phyloP scores from a whole-genome alignment of 2,329 filamentous ascomycete genomes.

The Aspergillus niger region DNA sequence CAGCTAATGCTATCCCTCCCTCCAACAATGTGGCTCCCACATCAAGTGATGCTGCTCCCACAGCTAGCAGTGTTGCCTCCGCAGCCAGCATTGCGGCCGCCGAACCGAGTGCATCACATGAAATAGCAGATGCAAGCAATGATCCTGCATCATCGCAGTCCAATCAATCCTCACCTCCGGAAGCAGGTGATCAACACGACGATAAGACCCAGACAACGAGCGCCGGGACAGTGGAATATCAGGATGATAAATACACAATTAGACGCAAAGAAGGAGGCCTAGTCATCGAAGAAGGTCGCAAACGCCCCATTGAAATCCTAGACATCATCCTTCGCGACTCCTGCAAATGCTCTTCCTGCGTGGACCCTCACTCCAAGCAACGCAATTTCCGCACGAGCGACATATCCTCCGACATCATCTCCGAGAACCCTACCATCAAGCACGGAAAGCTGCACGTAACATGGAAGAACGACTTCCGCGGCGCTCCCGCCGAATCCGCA shows the following conservation, averaged over 20 bases:
- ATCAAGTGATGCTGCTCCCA: neutral
- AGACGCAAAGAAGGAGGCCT: neutral
- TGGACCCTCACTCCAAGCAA: slow-evolving; percentile 62
- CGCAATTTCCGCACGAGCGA: slow-evolving; percentile 66
- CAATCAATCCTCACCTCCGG: no score
- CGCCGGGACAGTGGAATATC: neutral
- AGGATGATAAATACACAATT: neutral
- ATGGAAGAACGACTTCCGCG: slow-evolving; percentile 61
- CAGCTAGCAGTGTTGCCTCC: neutral
- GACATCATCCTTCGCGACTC: slow-evolving; percentile 53
- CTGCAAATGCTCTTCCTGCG: slow-evolving; percentile 57
- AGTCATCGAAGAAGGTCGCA: neutral
- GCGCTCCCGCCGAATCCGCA: slow-evolving; percentile 39
- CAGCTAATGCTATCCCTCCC: neutral
- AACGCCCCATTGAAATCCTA: slow-evolving; percentile 5
- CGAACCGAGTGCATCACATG: no score
- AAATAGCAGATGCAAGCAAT: no score
- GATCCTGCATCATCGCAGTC: no score
- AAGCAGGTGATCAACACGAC: no score
- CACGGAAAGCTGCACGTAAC: slow-evolving; percentile 54
- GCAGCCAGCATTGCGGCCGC: no score
- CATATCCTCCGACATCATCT: slow-evolving; percentile 56
- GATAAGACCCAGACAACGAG: neutral
- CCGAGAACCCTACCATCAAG: slow-evolving; percentile 39
- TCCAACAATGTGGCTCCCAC: neutral